phyloP scores from a whole-genome alignment of 495 filamentous ascomycete genomes.

The Hypoxylon intermedium region DNA sequence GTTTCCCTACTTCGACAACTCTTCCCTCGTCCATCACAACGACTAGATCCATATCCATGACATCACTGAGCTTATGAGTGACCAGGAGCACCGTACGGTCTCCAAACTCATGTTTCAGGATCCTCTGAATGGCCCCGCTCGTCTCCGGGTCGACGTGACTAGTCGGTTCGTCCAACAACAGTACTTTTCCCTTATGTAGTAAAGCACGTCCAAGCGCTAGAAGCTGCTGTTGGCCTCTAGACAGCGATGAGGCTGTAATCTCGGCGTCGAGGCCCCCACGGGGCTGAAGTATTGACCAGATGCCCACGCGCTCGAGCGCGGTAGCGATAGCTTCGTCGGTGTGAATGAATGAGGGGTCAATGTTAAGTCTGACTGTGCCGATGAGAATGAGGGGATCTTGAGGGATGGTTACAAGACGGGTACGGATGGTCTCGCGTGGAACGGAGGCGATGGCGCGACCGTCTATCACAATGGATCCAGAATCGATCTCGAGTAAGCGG shows the following conservation, averaged over 20 bases:
- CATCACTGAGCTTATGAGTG: conserved; percentile 52
- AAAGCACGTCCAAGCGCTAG: conserved; percentile 19
- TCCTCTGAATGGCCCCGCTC: conserved; percentile 76
- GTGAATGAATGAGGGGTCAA: conserved; percentile 50
- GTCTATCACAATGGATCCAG: conserved; percentile 55
- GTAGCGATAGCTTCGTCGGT: conserved; percentile 49
- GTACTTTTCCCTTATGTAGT: conserved; percentile 53
- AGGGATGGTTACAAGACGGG: conserved; percentile 47
- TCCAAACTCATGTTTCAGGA: conserved; percentile 64
- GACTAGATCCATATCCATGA: no score
- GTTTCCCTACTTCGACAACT: no score
- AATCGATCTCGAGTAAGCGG: conserved; percentile 42
- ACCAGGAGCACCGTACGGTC: conserved; percentile 67
- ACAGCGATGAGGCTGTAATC: conserved; percentile 34
- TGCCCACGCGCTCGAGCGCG: conserved; percentile 34
- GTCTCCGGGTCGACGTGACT: conserved; percentile 81
- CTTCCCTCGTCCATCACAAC: no score
- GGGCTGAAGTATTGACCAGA: conserved; percentile 41
- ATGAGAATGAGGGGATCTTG: conserved; percentile 58
- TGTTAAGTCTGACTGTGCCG: conserved; percentile 57
- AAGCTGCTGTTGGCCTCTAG: conserved; percentile 40
- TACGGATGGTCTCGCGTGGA: conserved; percentile 45
- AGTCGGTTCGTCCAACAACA: conserved; percentile 85
- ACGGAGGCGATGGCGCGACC: conserved; percentile 51
- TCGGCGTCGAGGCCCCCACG: conserved; percentile 8